Evolutionary conservation across 805 yeast genomes (phyloP), one percentile per base, ranked within the genome.

Genomic region (Hanseniaspora lachancei): DNA sequence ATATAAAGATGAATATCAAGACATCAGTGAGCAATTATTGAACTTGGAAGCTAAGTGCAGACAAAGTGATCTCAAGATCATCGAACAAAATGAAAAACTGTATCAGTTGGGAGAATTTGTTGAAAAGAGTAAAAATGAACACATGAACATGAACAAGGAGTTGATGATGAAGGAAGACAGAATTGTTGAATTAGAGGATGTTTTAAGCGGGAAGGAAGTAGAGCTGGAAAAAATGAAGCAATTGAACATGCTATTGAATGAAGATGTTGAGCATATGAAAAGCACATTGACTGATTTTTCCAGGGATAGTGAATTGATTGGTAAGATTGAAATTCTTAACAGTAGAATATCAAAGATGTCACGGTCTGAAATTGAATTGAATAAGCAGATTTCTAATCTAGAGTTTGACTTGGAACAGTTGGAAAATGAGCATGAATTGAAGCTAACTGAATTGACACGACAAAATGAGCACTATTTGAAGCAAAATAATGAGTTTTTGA

Each of bases 1-100:
- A 35, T 88, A 85, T 68, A 83, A 81, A 63, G 68, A 73, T 18
- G 77, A 95, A 58, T 80, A 95, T 36, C 89, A 86, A 38, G 84
- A 82, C 58, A 84, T 86, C 64, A 79, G 76, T 61, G 73, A 74
- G 57, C 85, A 86, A 62, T 72, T 89, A 27, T 95, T 88, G 62
- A 76, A 78, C 50, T 89, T 93, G 2, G 96, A 89, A 64, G 74
- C 81, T 49, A 87, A 86, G 58, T 68, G 79, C 53, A 64, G 67
- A 20, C 86, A 83, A 61, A 68, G 77, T 38, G 70, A 75, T 57
- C 72, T 69, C 34, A 64, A 76, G 10, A 64, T 84, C 36, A 68
- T 71, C 4, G 72, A 70, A 35, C 72, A 77, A 18, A 75, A 77
- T 60, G 76, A 73, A 39, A 88, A 82, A 61, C 71, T 77, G 29